Evolutionary conservation across 495 filamentous ascomycete species (phyloP).

Genomic region (Extremus antarcticus): DNA sequence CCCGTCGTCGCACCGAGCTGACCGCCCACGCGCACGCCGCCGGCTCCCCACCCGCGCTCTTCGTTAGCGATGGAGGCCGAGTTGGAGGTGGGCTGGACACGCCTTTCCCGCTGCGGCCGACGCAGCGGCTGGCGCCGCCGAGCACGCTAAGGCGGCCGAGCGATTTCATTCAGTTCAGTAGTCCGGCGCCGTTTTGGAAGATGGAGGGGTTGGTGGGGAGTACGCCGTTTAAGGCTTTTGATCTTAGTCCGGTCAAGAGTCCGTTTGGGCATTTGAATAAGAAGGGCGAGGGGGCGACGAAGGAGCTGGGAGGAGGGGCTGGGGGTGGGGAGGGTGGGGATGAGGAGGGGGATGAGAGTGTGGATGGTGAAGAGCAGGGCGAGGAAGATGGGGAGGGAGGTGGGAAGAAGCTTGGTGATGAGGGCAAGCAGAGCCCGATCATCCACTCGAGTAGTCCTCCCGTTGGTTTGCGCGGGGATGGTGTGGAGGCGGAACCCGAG

Average conservation of each 20-base stretch:
- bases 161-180: constrained; percentile 89
- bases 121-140: constrained; percentile 57
- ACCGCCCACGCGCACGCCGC: constrained; percentile 16
- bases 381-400: neutral
- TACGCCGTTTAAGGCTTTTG: constrained; percentile 20
- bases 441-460: constrained; percentile 16
- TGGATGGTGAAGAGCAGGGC: neutral
- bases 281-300: neutral
- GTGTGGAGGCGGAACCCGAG: neutral
- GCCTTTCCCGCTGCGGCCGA: constrained; percentile 19
- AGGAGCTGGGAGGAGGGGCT: neutral
- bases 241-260: constrained; percentile 19
- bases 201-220: constrained; percentile 20
- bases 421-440: constrained; percentile 7
- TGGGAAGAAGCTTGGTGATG: neutral
- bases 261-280: constrained; percentile 17
- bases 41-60: constrained; percentile 23
- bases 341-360: neutral
- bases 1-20: constrained; percentile 12
- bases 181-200: constrained; percentile 96
- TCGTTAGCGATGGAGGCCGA: constrained; percentile 17
- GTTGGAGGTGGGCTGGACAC: constrained; percentile 14
- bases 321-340: neutral
- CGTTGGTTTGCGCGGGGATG: neutral
- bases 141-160: constrained; percentile 83